Conservation (phyloP, 495 filamentous ascomycete species). For the Penicillium bovifimosum region DNA sequence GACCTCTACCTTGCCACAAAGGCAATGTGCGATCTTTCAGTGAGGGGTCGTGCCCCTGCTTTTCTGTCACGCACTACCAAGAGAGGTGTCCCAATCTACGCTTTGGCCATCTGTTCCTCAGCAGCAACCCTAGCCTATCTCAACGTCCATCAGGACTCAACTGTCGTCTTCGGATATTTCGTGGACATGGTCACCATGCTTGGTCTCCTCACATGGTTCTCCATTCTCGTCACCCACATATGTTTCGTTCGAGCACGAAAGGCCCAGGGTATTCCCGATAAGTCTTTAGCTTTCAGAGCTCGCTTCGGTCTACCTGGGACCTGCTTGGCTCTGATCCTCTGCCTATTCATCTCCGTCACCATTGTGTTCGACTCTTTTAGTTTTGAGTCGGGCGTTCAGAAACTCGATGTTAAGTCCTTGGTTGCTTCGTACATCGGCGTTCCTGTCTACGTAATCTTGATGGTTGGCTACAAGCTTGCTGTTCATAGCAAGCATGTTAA, state of each 20-base stretch:
- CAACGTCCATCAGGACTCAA: constrained; percentile 58
- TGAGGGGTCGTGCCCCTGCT: constrained; percentile 62
- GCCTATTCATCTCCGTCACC: constrained; percentile 62
- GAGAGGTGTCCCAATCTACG: constrained; percentile 66
- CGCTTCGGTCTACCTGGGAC: constrained; percentile 65
- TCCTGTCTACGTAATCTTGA: constrained; percentile 64
- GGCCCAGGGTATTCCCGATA: constrained; percentile 60
- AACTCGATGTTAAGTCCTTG: constrained; percentile 59
- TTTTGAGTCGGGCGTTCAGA: constrained; percentile 29
- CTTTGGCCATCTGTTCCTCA: constrained; percentile 52
- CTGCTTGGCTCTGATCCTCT: constrained; percentile 57
- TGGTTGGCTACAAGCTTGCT: constrained; percentile 60
- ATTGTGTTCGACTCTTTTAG: constrained; percentile 68
- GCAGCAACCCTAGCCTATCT: constrained; percentile 68
- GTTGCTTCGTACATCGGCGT: constrained; percentile 74
- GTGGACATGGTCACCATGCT: constrained; percentile 75
- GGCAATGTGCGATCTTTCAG: constrained; percentile 68
- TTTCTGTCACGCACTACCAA: constrained; percentile 62
- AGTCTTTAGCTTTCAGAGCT: constrained; percentile 62
- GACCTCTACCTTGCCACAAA: constrained; percentile 59
- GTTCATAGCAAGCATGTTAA: constrained; percentile 45
- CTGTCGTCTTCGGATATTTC: constrained; percentile 68
- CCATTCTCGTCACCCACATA: constrained; percentile 73
- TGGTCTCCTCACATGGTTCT: constrained; percentile 63
- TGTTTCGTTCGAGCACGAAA: constrained; percentile 65